Conservation (phyloP, 2,329 filamentous ascomycete species). For the Epichloe glyceriae region DNA sequence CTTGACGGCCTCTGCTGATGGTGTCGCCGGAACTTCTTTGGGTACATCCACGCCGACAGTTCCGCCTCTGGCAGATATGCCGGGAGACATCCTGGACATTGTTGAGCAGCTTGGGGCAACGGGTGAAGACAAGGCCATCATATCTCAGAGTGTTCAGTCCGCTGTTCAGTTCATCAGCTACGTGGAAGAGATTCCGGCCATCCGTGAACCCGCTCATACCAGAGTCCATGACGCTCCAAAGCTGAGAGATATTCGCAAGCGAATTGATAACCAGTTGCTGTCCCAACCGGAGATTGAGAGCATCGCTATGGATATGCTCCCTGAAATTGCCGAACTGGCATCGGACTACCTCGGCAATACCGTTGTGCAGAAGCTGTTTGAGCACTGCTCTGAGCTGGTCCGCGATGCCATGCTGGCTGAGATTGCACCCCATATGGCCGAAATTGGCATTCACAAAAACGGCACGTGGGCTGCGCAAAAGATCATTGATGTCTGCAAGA, state of each 20-base stretch:
- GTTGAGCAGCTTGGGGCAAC: constrained; percentile 79
- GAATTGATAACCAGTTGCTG: constrained; percentile 89
- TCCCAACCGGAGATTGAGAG: constrained; percentile 80
- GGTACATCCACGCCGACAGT: constrained; percentile 43
- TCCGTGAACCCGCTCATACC: constrained; percentile 78
- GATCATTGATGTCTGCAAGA: constrained; percentile 94
- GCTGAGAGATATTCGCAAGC: constrained; percentile 88
- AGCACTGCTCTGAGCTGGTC: constrained; percentile 81
- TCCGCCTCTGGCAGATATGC: constrained; percentile 63
- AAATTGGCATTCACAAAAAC: constrained; percentile 98
- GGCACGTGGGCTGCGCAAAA: constrained; percentile 99
- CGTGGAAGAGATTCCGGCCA: constrained; percentile 72
- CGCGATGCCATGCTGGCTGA: constrained; percentile 84
- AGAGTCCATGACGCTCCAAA: constrained; percentile 88
- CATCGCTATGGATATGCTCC: constrained; percentile 86
- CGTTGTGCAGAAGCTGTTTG: constrained; percentile 97
- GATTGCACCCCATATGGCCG: constrained; percentile 83
- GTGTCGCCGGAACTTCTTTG: constrained; percentile 10
- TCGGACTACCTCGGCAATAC: constrained; percentile 98
- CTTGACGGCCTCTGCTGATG: constrained; percentile 18
- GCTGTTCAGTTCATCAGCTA: constrained; percentile 65
- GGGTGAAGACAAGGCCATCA: constrained; percentile 62
- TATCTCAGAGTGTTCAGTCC: constrained; percentile 59
- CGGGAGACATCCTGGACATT: constrained; percentile 72
- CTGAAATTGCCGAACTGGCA: constrained; percentile 86